phyloP scores from a whole-genome alignment of 2,329 filamentous ascomycete species.

The Coniochaeta sp. region DNA sequence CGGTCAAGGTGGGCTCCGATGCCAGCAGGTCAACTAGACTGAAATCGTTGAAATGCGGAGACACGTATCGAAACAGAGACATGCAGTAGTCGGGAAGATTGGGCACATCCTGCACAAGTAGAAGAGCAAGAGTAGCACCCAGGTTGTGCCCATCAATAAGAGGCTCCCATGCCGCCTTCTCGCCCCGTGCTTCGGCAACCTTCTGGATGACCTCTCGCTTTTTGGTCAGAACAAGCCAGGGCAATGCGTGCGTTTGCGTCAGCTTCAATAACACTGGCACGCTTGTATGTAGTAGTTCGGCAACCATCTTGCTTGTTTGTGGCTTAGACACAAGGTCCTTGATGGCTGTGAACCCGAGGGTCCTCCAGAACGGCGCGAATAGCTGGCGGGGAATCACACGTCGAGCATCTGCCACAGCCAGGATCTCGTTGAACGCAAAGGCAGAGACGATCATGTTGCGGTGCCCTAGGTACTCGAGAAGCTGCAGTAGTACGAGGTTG shows the following conservation, averaged over 20 bases:
- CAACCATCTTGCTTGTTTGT: slow-evolving; percentile 73
- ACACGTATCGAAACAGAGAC: slow-evolving; percentile 60
- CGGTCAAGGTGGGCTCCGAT: slow-evolving; percentile 66
- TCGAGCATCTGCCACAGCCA: slow-evolving; percentile 62
- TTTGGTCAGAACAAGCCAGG: slow-evolving; percentile 75
- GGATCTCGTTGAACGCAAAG: slow-evolving; percentile 75
- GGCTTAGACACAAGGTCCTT: slow-evolving; percentile 75
- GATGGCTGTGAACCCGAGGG: slow-evolving; percentile 71
- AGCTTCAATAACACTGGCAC: slow-evolving; percentile 66
- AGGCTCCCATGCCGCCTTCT: slow-evolving; percentile 51
- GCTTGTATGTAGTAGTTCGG: slow-evolving; percentile 71
- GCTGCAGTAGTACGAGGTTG: slow-evolving; percentile 74
- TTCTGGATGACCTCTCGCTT: slow-evolving; percentile 71
- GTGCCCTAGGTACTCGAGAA: slow-evolving; percentile 83
- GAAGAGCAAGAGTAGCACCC: slow-evolving; percentile 48
- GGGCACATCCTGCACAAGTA: slow-evolving; percentile 49
- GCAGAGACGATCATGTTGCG: slow-evolving; percentile 71
- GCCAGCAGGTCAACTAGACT: slow-evolving; percentile 64
- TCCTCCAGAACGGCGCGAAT: slow-evolving; percentile 84
- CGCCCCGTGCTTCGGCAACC: slow-evolving; percentile 71
- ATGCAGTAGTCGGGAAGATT: slow-evolving; percentile 60
- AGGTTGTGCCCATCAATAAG: slow-evolving; percentile 51
- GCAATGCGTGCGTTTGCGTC: slow-evolving; percentile 76
- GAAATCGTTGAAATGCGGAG: slow-evolving; percentile 59
- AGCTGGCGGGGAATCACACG: slow-evolving; percentile 58